Base-by-base conservation (phyloP, 306 rosid species). In the Dryas octopetala region DNA sequence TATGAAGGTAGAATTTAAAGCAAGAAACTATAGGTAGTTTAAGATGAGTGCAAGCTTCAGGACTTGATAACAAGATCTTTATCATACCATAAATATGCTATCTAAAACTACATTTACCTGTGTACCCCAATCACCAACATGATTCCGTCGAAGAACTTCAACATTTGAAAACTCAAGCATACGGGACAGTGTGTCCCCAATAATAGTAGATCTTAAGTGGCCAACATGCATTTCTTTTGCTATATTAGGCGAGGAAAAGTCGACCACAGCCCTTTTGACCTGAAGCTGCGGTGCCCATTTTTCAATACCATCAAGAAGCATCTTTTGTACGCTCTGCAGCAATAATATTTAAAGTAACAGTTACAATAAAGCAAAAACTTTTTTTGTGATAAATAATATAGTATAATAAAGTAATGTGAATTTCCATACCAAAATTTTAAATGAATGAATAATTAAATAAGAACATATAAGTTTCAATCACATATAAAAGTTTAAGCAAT, bases 151-250 rank as follows among this genome's bases (percentile, higher is more conserved):
- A 74, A 92, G 88, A 69, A 87, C 90, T 54, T 92, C 91, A 28
- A 28, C 38, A 28, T 74, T 82, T 28, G 38, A 16, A 63, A 5
- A 55, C 61, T 9, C 99, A 55, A 95, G 93, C 97, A 89, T 90
- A 13, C 96, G 91, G 19, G 97, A 89, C 66, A 95, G 79, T 0
- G 97, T 87, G 71, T 95, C 99, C 75, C 99, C 99, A 71, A 95
- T 90, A 68, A 95, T 95, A 71, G 98, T 90, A 83, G 99, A 95
- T 73, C 99, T 89, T 74, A 95, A 74, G 84, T 95, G 99, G 79
- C 99, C 98, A 77, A 95, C 99, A 74, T 95, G 99, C 99, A 95
- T 95, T 81, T 92, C 99, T 78, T 95, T 95, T 9, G 99, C 99
- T 67, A 95, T 86, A 74, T 95, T 92, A 46, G 99, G 97, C 4